Evolutionary conservation across 345 rosid species (phyloP).

Genomic region (Sonneratia alba): DNA sequence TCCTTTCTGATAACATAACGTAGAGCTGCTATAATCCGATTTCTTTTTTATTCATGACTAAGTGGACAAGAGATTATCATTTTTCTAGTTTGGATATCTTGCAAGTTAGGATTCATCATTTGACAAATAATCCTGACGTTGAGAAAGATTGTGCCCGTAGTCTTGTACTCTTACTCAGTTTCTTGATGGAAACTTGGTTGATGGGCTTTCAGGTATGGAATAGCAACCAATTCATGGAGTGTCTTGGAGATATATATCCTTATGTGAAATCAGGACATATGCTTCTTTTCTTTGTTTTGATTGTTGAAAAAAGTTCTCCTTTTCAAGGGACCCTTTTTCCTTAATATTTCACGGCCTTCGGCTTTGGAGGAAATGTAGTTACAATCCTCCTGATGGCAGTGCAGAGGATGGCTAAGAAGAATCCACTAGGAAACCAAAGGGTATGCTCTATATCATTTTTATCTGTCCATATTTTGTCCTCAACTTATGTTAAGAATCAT

Average conservation of each 20-base stretch:
- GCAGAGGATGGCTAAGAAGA: conserved; percentile 36
- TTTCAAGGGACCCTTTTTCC: conserved; percentile 4
- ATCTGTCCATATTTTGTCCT: neutral
- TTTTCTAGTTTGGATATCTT: too few species aligned
- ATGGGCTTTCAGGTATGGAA: conserved; percentile 45
- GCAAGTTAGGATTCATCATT: too few species aligned
- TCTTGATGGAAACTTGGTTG: neutral
- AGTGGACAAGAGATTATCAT: too few species aligned
- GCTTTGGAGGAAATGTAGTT: conserved; percentile 45
- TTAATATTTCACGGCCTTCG: conserved; percentile 42
- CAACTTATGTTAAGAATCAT: neutral
- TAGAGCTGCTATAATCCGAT: too few species aligned
- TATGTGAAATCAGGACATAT: neutral
- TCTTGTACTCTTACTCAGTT: neutral
- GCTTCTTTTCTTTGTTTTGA: neutral
- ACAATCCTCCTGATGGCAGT: conserved; percentile 39
- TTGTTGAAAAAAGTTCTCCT: neutral
- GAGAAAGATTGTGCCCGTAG: neutral
- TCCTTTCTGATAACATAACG: too few species aligned
- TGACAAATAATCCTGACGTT: too few species aligned
- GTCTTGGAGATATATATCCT: conserved; percentile 56
- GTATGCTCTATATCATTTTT: conserved; percentile 21
- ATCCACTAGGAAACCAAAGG: conserved; percentile 22
- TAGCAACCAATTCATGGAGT: conserved; percentile 34
- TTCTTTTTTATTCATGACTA: too few species aligned